Evolutionary conservation across 2,329 filamentous ascomycete species (phyloP).

Genomic region (Aspergillus intermedius): DNA sequence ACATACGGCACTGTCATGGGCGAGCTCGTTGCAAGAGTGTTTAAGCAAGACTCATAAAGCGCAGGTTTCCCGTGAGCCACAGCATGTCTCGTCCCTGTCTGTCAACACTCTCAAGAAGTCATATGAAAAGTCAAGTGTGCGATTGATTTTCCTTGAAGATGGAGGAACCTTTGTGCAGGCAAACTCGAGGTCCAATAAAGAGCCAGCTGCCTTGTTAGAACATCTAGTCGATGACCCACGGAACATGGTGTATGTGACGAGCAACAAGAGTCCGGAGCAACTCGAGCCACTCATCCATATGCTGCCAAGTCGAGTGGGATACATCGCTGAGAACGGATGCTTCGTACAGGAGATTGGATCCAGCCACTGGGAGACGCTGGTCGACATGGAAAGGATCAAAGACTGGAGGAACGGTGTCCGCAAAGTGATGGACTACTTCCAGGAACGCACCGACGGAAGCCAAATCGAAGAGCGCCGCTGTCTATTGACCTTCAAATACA

Average conservation of each 20-base stretch:
- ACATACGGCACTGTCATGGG: slow-evolving; percentile 79
- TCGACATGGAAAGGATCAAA: slow-evolving; percentile 61
- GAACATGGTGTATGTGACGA: slow-evolving; percentile 89
- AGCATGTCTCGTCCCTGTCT: slow-evolving; percentile 72
- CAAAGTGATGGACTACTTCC: slow-evolving; percentile 78
- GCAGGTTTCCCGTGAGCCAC: slow-evolving; percentile 71
- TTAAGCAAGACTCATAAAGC: slow-evolving; percentile 70
- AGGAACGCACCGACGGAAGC: slow-evolving; percentile 79
- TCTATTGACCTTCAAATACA: slow-evolving; percentile 81
- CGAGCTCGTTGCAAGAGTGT: slow-evolving; percentile 59
- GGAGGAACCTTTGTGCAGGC: slow-evolving; percentile 78
- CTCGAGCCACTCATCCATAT: slow-evolving; percentile 70
- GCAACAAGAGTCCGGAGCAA: slow-evolving; percentile 72
- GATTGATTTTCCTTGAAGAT: slow-evolving; percentile 85
- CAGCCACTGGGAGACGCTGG: slow-evolving; percentile 66
- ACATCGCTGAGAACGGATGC: slow-evolving; percentile 90
- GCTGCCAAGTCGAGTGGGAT: slow-evolving; percentile 62
- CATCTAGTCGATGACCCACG: slow-evolving; percentile 68
- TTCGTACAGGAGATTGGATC: slow-evolving; percentile 66
- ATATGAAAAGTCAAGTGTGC: slow-evolving; percentile 59
- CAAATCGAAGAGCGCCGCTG: slow-evolving; percentile 80
- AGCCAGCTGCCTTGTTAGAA: slow-evolving; percentile 69
- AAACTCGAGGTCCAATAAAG: slow-evolving; percentile 66
- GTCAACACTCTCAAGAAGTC: slow-evolving; percentile 54
- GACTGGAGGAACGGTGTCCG: slow-evolving; percentile 78